phyloP scores from a whole-genome alignment of 1,139 yeast species.

The Lodderomyces margitis region DNA sequence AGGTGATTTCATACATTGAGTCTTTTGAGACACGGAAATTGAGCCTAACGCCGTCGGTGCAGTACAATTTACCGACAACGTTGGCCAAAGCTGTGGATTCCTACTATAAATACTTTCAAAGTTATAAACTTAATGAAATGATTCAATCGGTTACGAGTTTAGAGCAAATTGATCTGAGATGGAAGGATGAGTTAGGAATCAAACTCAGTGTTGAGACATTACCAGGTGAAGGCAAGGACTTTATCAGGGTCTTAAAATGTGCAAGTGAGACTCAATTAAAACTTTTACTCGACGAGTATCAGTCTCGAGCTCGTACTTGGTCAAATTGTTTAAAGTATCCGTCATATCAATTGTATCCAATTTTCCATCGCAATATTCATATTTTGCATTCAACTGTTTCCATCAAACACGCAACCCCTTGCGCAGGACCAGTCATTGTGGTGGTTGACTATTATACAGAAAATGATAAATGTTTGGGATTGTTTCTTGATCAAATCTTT shows the following conservation, averaged over 20 bases:
- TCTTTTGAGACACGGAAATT: slow-evolving; percentile 50
- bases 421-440: slow-evolving; percentile 83
- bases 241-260: slow-evolving; percentile 39
- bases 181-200: slow-evolving; percentile 28
- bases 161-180: slow-evolving; percentile 22
- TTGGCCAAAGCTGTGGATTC: slow-evolving; percentile 54
- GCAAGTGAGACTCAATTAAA: slow-evolving; percentile 32
- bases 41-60: slow-evolving; percentile 75
- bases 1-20: slow-evolving; percentile 48
- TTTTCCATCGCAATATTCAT: slow-evolving; percentile 71
- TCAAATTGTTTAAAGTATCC: slow-evolving; percentile 37
- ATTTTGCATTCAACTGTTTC: slow-evolving; percentile 82
- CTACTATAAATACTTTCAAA: slow-evolving; percentile 43
- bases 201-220: slow-evolving; percentile 22
- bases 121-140: slow-evolving; percentile 24
- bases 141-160: slow-evolving; percentile 23
- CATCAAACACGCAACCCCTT: slow-evolving; percentile 83
- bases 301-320: slow-evolving; percentile 39
- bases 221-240: slow-evolving; percentile 37
- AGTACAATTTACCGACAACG: slow-evolving; percentile 64
- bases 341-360: slow-evolving; percentile 45
- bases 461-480: slow-evolving; percentile 86
- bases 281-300: slow-evolving; percentile 28
- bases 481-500: slow-evolving; percentile 78
- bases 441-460: slow-evolving; percentile 88